These are phyloP conservation scores for Ganoderma meredithae DNA, from an alignment of 1,284 basidiomycete species.

Conservation along the genomic window DNA sequence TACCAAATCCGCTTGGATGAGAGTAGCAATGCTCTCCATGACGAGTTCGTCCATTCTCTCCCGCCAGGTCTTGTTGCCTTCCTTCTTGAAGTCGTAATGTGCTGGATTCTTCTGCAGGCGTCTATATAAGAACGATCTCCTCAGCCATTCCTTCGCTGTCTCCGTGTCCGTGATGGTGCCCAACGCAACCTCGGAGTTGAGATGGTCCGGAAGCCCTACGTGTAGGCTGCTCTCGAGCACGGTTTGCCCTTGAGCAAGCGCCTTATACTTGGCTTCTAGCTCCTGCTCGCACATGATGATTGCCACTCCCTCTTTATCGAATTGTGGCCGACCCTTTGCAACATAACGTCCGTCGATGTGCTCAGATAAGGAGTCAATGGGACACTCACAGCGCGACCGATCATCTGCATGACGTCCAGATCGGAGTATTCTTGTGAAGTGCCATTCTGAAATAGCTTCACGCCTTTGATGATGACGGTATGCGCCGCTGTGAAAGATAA, in stretches of 20 bases:
- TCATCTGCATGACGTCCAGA: conserved; percentile 87
- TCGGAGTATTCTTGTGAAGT: conserved; percentile 79
- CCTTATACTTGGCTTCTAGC: conserved; percentile 76
- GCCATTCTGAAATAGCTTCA: conserved; percentile 74
- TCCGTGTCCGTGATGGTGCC: conserved; percentile 76
- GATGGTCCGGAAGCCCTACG: conserved; percentile 83
- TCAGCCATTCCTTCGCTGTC: conserved; percentile 83
- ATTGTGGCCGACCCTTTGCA: conserved; percentile 88
- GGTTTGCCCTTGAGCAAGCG: conserved; percentile 71
- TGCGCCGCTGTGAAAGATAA: conserved; percentile 64
- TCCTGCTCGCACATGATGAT: conserved; percentile 82
- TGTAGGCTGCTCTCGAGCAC: conserved; percentile 88
- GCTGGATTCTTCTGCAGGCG: conserved; percentile 84
- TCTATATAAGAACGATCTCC: conserved; percentile 83
- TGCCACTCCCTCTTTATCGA: conserved; percentile 80
- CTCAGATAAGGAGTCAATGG: neutral
- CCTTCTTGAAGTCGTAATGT: conserved; percentile 74
- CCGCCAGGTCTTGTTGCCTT: conserved; percentile 69
- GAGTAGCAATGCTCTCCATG: conserved; percentile 63
- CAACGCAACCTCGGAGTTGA: conserved; percentile 92
- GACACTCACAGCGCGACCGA: conserved; percentile 75
- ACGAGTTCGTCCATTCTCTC: conserved; percentile 77
- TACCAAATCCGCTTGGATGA: conserved; percentile 70
- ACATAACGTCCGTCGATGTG: no score
- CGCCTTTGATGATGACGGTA: conserved; percentile 84